A percentile compares a stretch with the other conserved stretches of the same genome.
These are phyloP conservation scores for Gonapodya sp. DNA, from an alignment of 192 early-diverging fungal species.

Conservation along the genomic window DNA sequence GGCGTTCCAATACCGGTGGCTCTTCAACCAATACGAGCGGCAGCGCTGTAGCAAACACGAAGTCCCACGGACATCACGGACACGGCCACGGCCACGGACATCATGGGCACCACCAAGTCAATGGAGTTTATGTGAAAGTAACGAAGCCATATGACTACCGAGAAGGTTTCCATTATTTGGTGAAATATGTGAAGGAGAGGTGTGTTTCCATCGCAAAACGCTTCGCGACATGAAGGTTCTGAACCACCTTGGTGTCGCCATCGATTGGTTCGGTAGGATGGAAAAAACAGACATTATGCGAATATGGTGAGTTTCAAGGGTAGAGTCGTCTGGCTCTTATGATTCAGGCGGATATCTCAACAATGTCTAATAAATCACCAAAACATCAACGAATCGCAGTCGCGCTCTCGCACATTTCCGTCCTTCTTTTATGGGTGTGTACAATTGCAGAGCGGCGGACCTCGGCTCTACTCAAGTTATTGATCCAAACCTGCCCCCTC, in stretches of 20 bases:
- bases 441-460: background rate
- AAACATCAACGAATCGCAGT: background rate
- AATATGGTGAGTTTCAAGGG: conserved; percentile 38
- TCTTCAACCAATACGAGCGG: background rate
- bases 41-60: background rate
- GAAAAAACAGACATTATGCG: conserved; percentile 77
- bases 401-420: conserved; percentile 79
- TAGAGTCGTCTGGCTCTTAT: no score
- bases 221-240: background rate
- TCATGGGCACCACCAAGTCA: conserved; percentile 21
- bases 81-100: background rate
- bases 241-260: background rate
- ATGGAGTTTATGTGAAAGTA: conserved; percentile 70
- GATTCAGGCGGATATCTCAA: no score
- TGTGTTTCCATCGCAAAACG: conserved; percentile 17
- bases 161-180: conserved; percentile 86
- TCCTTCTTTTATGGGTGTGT: conserved; percentile 65
- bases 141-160: conserved; percentile 80
- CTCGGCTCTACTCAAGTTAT: no score
- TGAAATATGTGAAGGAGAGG: conserved; percentile 68
- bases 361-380: no score
- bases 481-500: background rate
- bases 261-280: conserved; percentile 47
- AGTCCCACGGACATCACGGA: conserved; percentile 10
- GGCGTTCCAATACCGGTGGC: background rate